phyloP scores from a whole-genome alignment of 805 yeast genomes.

The Grigorovia transvaalensis region DNA sequence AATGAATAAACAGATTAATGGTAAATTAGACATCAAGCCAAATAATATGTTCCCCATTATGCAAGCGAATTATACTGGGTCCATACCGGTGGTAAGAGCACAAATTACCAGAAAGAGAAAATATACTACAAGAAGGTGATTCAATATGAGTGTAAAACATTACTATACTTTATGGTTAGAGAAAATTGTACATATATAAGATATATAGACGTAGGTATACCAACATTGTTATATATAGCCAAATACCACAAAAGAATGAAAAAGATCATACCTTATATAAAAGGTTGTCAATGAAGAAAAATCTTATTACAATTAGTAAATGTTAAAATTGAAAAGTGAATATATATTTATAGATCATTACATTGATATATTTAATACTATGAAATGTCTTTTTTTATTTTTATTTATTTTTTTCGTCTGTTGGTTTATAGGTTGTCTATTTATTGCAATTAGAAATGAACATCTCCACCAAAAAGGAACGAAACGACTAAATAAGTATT shows the following conservation, averaged over 20 bases:
- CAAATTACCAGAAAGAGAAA: slow-evolving; percentile 24
- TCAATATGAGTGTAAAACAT: background rate
- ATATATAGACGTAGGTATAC: too few relatives aligned
- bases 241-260: too few relatives aligned
- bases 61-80: slow-evolving; percentile 65
- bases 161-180: too few relatives aligned
- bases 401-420: background rate
- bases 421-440: background rate
- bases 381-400: too few relatives aligned
- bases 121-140: slow-evolving; percentile 9
- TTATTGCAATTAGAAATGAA: slow-evolving; percentile 31
- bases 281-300: too few relatives aligned
- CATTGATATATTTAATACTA: background rate
- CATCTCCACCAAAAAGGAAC: slow-evolving; percentile 40
- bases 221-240: too few relatives aligned
- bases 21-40: slow-evolving; percentile 20
- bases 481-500: slow-evolving; percentile 58
- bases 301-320: too few relatives aligned
- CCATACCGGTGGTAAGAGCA: slow-evolving; percentile 51
- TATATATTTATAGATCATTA: background rate
- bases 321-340: background rate
- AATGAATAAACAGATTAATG: slow-evolving; percentile 27
- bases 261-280: too few relatives aligned
- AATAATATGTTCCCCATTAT: slow-evolving; percentile 51
- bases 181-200: too few relatives aligned